Conservation (phyloP, 345 rosid genomes). For the Crucihimalaya himalaica region DNA sequence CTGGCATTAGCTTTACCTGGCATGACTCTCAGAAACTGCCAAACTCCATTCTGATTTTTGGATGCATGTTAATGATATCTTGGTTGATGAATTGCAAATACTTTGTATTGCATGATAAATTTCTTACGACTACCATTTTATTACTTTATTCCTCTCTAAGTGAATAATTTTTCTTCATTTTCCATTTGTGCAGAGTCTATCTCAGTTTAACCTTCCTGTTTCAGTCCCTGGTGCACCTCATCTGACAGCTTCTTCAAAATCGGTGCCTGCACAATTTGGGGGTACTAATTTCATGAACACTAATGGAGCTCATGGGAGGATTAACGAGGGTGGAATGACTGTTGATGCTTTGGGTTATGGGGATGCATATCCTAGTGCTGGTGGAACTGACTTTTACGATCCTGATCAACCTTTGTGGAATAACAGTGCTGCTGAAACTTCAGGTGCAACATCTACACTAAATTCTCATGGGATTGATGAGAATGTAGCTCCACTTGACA, state of each 20-base stretch:
- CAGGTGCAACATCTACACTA: constrained; percentile 50
- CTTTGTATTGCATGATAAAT: constrained; percentile 12
- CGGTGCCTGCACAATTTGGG: constrained; percentile 54
- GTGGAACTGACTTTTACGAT: constrained; percentile 85
- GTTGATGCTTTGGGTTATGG: constrained; percentile 63
- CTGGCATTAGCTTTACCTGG: constrained; percentile 16
- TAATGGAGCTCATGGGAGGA: constrained; percentile 45
- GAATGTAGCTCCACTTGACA: constrained; percentile 52
- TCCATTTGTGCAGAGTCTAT: constrained; percentile 75
- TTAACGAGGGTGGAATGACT: constrained; percentile 51
- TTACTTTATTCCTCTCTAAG: not conserved
- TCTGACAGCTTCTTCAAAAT: constrained; percentile 58
- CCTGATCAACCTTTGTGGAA: constrained; percentile 99
- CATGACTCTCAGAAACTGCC: constrained; percentile 14
- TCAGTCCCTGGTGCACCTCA: constrained; percentile 78
- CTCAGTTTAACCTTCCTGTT: constrained; percentile 96
- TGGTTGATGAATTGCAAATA: constrained; percentile 5
- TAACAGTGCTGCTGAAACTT: constrained; percentile 65
- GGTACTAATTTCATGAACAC: constrained; percentile 55
- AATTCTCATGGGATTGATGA: constrained; percentile 62
- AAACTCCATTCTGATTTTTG: not conserved
- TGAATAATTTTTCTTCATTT: constrained; percentile 43
- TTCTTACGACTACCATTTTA: not conserved
- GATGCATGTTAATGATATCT: constrained; percentile 6
- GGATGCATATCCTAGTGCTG: constrained; percentile 56